A percentile compares a stretch with the other conserved stretches of the same genome.
Evolutionary conservation across 106 monocot genomes (phyloP).

Genomic region (Phalaenopsis aphrodite): DNA sequence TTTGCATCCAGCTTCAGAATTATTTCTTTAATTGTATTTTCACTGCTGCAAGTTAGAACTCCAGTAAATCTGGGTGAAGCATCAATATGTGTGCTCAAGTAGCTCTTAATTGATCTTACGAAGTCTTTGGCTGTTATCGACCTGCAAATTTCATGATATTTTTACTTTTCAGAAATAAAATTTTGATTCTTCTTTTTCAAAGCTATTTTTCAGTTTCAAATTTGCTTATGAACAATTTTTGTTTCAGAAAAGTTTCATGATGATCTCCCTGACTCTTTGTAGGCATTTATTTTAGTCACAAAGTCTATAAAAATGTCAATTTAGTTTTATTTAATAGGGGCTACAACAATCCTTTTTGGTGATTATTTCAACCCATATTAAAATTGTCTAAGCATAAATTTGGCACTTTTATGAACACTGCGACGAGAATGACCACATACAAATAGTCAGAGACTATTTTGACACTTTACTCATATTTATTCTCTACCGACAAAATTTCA

Average conservation of each 20-base stretch:
- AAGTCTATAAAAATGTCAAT: too few species aligned
- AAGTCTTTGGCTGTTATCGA: conserved; percentile 66
- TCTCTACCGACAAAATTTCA: not conserved
- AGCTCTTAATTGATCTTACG: conserved; percentile 29
- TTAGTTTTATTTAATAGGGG: too few species aligned
- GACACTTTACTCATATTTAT: too few species aligned
- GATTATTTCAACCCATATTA: too few species aligned
- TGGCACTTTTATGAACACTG: too few species aligned
- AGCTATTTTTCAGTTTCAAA: not conserved
- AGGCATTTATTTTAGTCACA: too few species aligned
- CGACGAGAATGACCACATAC: too few species aligned
- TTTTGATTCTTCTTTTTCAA: not conserved
- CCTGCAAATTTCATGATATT: conserved; percentile 16
- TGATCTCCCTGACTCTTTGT: too few species aligned
- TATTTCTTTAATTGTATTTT: conserved; percentile 63
- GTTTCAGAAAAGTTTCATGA: too few species aligned
- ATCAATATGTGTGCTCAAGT: conserved; percentile 36
- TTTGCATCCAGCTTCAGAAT: conserved; percentile 60
- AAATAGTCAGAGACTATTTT: too few species aligned
- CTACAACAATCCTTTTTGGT: too few species aligned
- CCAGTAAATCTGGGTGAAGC: conserved; percentile 26
- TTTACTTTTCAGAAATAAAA: not conserved
- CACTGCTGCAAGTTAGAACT: conserved; percentile 54
- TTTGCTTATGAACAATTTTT: not conserved
- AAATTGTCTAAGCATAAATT: too few species aligned